These are phyloP conservation scores for Cordyceps militaris DNA, from an alignment of 2,329 filamentous ascomycete species.

Conservation along the genomic window DNA sequence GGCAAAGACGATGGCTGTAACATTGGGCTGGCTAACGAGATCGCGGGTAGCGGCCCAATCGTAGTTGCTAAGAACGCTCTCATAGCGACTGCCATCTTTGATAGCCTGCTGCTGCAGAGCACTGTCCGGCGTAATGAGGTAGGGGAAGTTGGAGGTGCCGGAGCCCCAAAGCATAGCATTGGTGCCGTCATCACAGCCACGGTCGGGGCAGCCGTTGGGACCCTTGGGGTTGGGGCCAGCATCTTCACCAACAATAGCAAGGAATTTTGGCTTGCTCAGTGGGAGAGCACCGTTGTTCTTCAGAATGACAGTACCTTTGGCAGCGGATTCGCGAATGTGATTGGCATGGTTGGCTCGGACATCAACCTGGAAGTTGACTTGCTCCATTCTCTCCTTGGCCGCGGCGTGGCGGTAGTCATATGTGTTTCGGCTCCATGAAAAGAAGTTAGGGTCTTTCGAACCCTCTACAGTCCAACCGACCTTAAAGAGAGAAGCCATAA, in stretches of 20 bases:
- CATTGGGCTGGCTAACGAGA: slow-evolving; percentile 55
- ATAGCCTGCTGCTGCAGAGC: slow-evolving; percentile 59
- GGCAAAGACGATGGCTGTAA: slow-evolving; percentile 77
- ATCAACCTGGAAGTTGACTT: slow-evolving; percentile 76
- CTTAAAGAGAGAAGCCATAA: slow-evolving; percentile 65
- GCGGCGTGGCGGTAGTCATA: slow-evolving; percentile 61
- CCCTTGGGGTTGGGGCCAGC: slow-evolving; percentile 68
- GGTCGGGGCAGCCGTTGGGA: slow-evolving; percentile 71
- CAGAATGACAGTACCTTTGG: slow-evolving; percentile 77
- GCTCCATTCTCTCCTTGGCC: slow-evolving; percentile 53
- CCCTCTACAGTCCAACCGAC: slow-evolving; percentile 46
- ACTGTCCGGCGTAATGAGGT: slow-evolving; percentile 66
- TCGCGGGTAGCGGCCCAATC: slow-evolving; percentile 53
- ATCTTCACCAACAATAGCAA: slow-evolving; percentile 77
- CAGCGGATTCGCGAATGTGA: slow-evolving; percentile 69
- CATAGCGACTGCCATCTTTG: slow-evolving; percentile 51
- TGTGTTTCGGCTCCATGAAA: slow-evolving; percentile 76
- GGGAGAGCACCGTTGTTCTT: slow-evolving; percentile 78
- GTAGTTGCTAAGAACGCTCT: slow-evolving; percentile 62
- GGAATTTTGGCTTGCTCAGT: slow-evolving; percentile 67
- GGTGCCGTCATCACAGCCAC: slow-evolving; percentile 52
- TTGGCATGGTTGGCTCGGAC: slow-evolving; percentile 68
- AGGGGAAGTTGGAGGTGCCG: slow-evolving; percentile 66
- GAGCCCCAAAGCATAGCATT: slow-evolving; percentile 76
- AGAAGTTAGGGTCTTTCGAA: slow-evolving; percentile 63